Base-by-base conservation (phyloP, 208 protist species). In the Plasmodiophora brassicae region DNA sequence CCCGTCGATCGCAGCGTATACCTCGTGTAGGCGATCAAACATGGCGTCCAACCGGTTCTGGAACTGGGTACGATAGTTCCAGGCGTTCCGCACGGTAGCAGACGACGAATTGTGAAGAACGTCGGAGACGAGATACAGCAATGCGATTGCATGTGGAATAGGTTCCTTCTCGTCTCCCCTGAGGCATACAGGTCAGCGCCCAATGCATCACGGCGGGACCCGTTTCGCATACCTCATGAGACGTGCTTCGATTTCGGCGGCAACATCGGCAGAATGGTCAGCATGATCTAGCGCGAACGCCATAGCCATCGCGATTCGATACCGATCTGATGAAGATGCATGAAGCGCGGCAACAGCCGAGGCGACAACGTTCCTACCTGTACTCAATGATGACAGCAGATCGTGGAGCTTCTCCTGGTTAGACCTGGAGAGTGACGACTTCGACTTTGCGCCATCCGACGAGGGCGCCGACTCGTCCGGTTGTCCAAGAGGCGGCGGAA, bases 51-150 rank as follows among this genome's bases (percentile, higher is more conserved):
- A 38, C 32, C 41, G 65, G 5, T 5, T 78, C 41, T 78, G 65
- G 65, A 78, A 78, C n/a, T 78, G 65, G n/a, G 10, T 38, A 5
- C 65, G 5, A 38, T 44, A 78, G 41, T 78, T 78, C 65, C 65
- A 78, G 65, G 65, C 65, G n/a, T 78, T 78, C 14, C 65, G 65
- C 10, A 78, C 65, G n/a, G 65, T 78, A 38, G 65, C 65, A 44
- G 65, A 78, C 65, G 65, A 78, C 5, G 65, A 78, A 78, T 78
- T 78, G n/a, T 78, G 65, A 14, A 78, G 65, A 32, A 78, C 41
- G 41, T 78, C 65, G n/a, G 65, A 78, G 65, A 78, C 65, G n/a
- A 78, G 65, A 32, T 78, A 78, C 20, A 78, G 65, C 65, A 78
- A 5, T 14, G 14, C n/a, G n/a, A 78, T 32, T n/a, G 41, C 65